These are phyloP conservation scores for Acorus calamus DNA, from an alignment of 106 monocot genomes.

Conservation along the genomic window DNA sequence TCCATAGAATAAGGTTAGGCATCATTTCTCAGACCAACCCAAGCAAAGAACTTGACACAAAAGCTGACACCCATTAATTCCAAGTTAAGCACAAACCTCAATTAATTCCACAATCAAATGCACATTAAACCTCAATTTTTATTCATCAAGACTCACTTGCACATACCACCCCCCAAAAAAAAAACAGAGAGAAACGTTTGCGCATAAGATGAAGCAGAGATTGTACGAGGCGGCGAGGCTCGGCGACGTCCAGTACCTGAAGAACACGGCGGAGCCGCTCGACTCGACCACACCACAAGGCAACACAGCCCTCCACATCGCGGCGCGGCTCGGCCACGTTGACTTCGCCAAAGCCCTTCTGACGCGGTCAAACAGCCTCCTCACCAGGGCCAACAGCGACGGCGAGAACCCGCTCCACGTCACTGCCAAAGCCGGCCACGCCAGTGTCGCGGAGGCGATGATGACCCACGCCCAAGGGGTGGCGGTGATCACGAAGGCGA, in stretches of 20 bases:
- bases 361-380: not conserved
- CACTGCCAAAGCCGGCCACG: slow-evolving; percentile 13
- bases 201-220: slow-evolving; percentile 11
- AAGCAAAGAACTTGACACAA: no score
- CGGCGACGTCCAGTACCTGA: slow-evolving; percentile 11
- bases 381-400: slow-evolving; percentile 14
- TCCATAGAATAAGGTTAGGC: no score
- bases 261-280: not conserved
- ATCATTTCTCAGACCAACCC: no score
- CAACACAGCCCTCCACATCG: slow-evolving; percentile 32
- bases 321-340: slow-evolving; percentile 15
- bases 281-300: slow-evolving; percentile 13
- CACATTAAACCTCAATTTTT: no score
- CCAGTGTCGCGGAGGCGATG: slow-evolving; percentile 6
- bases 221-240: slow-evolving; percentile 22
- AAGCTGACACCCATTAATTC: no score
- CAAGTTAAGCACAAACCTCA: no score
- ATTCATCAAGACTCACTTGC: no score
- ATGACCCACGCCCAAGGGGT: slow-evolving; percentile 7
- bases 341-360: slow-evolving; percentile 11
- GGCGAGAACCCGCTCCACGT: slow-evolving; percentile 34
- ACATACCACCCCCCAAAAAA: no score
- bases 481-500: not conserved
- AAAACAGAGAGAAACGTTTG: no score
- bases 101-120: no score